phyloP scores from a whole-genome alignment of 768 basidiomycete species.

The Termitomyces bulborhizus region DNA sequence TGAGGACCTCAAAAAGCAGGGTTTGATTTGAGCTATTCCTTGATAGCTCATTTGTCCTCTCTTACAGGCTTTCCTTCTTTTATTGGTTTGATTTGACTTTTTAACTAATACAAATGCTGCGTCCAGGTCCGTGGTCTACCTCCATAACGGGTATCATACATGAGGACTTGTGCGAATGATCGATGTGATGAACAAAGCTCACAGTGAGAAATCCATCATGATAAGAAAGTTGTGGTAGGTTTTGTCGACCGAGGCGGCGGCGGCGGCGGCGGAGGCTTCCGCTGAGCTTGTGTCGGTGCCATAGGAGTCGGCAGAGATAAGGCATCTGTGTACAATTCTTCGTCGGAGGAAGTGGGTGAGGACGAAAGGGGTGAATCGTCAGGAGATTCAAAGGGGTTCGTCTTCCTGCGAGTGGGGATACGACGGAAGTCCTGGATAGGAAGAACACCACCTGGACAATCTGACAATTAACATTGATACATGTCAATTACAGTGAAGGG shows the following conservation, averaged over 20 bases:
- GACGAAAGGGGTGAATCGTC: slow-evolving; percentile 61
- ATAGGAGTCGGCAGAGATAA: slow-evolving; percentile 66
- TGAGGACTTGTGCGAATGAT: neutral
- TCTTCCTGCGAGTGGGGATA: slow-evolving; percentile 23
- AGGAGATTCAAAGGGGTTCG: slow-evolving; percentile 75
- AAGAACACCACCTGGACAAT: slow-evolving; percentile 53
- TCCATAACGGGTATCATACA: neutral
- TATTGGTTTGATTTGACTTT: too few relatives aligned
- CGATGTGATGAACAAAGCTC: neutral
- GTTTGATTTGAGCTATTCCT: slow-evolving; percentile 52
- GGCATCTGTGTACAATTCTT: slow-evolving; percentile 76
- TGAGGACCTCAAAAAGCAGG: slow-evolving; percentile 94
- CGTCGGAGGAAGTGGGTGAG: slow-evolving; percentile 79
- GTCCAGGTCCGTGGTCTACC: neutral
- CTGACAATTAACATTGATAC: slow-evolving; percentile 23
- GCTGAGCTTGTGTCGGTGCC: slow-evolving; percentile 45
- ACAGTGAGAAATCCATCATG: neutral
- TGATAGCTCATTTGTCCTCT: too few relatives aligned
- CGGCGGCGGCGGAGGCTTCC: slow-evolving; percentile 40
- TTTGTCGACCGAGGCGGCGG: slow-evolving; percentile 33
- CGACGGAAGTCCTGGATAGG: slow-evolving; percentile 33
- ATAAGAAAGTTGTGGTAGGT: slow-evolving; percentile 7
- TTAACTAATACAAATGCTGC: neutral
- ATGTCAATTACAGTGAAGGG: neutral
- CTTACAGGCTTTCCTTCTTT: too few relatives aligned